phyloP scores from a whole-genome alignment of 371 early-diverging fungal species.

The Mycotypha africana region DNA sequence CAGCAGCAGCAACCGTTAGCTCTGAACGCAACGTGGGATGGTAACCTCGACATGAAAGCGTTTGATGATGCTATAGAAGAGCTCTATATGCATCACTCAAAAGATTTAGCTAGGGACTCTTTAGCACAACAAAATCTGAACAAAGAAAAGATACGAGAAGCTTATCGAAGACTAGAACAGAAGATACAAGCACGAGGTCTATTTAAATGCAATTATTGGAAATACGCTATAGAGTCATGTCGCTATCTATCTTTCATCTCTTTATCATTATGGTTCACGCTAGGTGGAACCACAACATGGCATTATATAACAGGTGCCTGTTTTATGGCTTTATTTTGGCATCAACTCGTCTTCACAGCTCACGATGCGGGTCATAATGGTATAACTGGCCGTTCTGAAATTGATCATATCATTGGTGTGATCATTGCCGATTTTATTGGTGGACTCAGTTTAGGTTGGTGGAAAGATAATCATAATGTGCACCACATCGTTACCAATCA shows the following conservation, averaged over 20 bases:
- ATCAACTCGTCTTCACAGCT: conserved; percentile 87
- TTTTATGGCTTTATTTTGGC: conserved; percentile 80
- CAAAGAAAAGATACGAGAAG: conserved; percentile 36
- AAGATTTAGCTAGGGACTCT: conserved; percentile 14
- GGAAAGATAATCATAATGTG: conserved; percentile 94
- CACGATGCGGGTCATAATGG: conserved; percentile 95
- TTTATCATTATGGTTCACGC: conserved; percentile 56
- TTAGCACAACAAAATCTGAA: conserved; percentile 25
- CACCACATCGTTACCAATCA: conserved; percentile 91
- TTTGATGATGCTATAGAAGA: conserved; percentile 28
- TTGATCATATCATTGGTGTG: conserved; percentile 82
- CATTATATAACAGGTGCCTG: conserved; percentile 58
- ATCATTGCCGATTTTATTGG: conserved; percentile 77
- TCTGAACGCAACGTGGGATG: conserved; percentile 24
- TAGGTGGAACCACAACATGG: conserved; percentile 56
- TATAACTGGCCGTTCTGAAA: conserved; percentile 70
- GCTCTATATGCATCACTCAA: conserved; percentile 19
- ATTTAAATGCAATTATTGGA: conserved; percentile 71
- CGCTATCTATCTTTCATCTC: conserved; percentile 62
- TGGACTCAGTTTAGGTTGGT: conserved; percentile 93
- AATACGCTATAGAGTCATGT: conserved; percentile 69
- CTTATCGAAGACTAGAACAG: conserved; percentile 63
- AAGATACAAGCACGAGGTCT: conserved; percentile 57
- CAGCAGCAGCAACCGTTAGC: neutral
- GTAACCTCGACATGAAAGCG: conserved; percentile 25